Base-by-base conservation (phyloP, 768 basidiomycete genomes). In the Lyophyllum decastes region DNA sequence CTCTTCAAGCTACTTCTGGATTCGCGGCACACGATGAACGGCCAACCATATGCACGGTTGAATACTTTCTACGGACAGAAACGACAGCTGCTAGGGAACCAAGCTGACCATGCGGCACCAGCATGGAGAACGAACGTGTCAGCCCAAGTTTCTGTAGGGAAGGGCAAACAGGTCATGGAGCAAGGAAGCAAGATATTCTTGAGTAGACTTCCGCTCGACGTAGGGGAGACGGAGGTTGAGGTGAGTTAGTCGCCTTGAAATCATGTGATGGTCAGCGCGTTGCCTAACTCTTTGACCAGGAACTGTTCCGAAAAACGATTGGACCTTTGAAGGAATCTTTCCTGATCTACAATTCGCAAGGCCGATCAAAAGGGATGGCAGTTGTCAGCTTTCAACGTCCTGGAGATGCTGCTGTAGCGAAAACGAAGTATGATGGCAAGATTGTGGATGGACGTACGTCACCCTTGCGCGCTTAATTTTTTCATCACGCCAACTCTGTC, bases 331-430 rank as follows among this genome's bases (percentile, higher is more conserved):
- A 79, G 66, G 89, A 91, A 40, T 78, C 75, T 25, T 88, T 92
- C 60, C 64, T 92, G 64, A 80, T 91, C 17, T 88, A 89, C 74
- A 92, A 92, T 69, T 84, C 82, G 2, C 85, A 90, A 64, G 90
- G 85, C 0, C 79, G 77, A 53, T 88, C 89, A 45, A 91, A 89
- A 65, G 90, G 90, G 19, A 91, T 92, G 89, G 90, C 90, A 2
- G 70, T 92, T 14, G 87, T 92, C 2, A 65, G 76, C 0, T 92
- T 92, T 64, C 80, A 85, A 62, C 80, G 86, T 30, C 60, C 80
- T 8, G 84, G 78, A 1, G 88, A 90, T 70, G 90, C 90, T 8
- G 73, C 68, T 1, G 60, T 82, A 40, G 90, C 90, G 9, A 81
- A 82, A 38, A 67, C 75, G 24, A 91, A 89, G 71, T 92, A 89